phyloP scores from a whole-genome alignment of 345 rosid genomes.

The Brassica juncea region DNA sequence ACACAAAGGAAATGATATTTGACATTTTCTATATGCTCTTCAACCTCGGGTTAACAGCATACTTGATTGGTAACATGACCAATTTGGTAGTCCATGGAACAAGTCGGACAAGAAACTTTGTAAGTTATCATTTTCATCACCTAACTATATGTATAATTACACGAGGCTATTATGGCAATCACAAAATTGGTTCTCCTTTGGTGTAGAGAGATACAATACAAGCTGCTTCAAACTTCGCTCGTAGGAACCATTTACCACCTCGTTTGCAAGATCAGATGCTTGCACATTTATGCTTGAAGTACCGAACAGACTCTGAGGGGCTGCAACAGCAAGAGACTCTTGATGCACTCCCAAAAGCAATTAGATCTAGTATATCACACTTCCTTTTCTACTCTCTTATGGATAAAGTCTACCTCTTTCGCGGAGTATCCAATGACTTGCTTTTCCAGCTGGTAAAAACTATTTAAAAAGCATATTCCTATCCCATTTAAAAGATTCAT shows the following conservation, averaged over 20 bases:
- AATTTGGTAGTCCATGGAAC: constrained; percentile 96
- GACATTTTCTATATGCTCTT: constrained; percentile 91
- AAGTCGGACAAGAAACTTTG: constrained; percentile 87
- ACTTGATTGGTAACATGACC: constrained; percentile 97
- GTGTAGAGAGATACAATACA: constrained; percentile 69
- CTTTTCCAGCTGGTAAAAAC: constrained; percentile 70
- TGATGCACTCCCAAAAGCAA: constrained; percentile 80
- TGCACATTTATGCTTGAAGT: constrained; percentile 73
- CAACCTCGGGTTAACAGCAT: constrained; percentile 87
- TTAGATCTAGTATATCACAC: constrained; percentile 69
- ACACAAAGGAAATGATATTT: constrained; percentile 79
- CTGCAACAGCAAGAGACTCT: constrained; percentile 76
- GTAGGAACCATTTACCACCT: constrained; percentile 59
- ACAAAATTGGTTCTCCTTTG: neutral
- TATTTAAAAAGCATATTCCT: constrained; percentile 2
- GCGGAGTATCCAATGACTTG: constrained; percentile 68
- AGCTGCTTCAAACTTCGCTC: constrained; percentile 72
- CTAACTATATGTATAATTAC: neutral
- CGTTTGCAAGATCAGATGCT: constrained; percentile 79
- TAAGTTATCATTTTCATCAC: constrained; percentile 40
- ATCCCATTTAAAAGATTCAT: constrained; percentile 1
- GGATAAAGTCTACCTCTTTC: constrained; percentile 69
- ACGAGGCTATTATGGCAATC: neutral
- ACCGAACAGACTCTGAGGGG: constrained; percentile 73
- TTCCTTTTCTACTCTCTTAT: constrained; percentile 66